Evolutionary conservation across 352 stramenopile species (phyloP).

Genomic region (Phytophthora sojae): DNA sequence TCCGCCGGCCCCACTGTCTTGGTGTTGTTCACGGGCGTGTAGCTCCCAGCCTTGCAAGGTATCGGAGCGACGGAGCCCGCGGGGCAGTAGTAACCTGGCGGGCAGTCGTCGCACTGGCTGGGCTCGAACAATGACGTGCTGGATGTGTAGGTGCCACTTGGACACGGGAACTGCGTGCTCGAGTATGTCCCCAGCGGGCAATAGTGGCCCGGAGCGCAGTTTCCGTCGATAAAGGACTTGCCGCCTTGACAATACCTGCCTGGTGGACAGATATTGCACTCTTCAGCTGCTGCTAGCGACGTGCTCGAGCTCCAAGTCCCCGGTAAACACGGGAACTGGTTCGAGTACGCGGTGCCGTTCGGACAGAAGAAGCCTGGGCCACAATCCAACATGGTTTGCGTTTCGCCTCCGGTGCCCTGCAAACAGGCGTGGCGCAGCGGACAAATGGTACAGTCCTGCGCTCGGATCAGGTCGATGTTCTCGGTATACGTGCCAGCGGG

Average conservation of each 20-base stretch:
- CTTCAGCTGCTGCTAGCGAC: constrained; percentile 57
- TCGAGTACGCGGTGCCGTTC: constrained; percentile 71
- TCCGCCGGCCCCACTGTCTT: constrained; percentile 63
- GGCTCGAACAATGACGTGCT: constrained; percentile 80
- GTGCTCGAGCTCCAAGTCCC: constrained; percentile 89
- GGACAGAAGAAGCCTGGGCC: constrained; percentile 84
- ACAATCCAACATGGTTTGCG: constrained; percentile 74
- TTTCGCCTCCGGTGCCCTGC: constrained; percentile 75
- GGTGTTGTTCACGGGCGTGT: constrained; percentile 76
- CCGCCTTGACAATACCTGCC: constrained; percentile 90
- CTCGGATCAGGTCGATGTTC: constrained; percentile 63
- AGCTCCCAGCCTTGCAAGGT: constrained; percentile 80
- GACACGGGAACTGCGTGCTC: constrained; percentile 79
- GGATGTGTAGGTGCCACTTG: constrained; percentile 81
- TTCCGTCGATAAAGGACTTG: constrained; percentile 78
- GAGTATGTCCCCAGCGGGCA: constrained; percentile 85
- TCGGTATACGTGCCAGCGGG: constrained; percentile 83
- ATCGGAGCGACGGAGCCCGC: constrained; percentile 66
- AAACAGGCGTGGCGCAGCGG: constrained; percentile 76
- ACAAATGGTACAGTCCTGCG: constrained; percentile 82
- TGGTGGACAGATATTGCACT: constrained; percentile 84
- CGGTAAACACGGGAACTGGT: constrained; percentile 84
- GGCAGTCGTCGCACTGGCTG: constrained; percentile 82
- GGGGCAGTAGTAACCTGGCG: constrained; percentile 79
- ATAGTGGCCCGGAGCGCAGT: constrained; percentile 86